Evolutionary conservation across 495 filamentous ascomycete species (phyloP), one percentile per base, ranked within the genome.

Genomic region (Aspergillus ellipticus): DNA sequence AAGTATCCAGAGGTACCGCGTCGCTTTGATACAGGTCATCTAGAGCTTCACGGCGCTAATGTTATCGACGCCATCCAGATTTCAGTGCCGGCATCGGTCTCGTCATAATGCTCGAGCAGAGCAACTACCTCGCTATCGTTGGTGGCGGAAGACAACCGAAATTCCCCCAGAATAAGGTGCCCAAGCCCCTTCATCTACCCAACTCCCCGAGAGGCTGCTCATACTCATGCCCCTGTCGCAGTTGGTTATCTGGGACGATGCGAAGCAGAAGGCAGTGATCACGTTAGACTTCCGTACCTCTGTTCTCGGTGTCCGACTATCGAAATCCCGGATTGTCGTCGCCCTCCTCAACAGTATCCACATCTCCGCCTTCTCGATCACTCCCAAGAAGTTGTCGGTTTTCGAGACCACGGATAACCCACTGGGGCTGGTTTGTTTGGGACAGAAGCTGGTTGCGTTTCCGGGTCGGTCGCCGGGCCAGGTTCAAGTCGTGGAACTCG

Each of bases 231-330:
- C 58, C 55, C 13, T 11, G 21, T 29, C 21, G 21, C 39, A 90
- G 88, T 78, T 92, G 56, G 82, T 96, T 24, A 88, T 97, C 55
- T 98, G 93, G 94, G 92, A 97, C 67, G 90, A 96, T 61, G 79
- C 78, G 21, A 90, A 89, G 59, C 83, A 88, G 58, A 89, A 89
- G 62, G 79, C 83, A 6, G 86, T 82, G 22, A 81, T 92, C 42
- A 83, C 84, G 0, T 80, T 95, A 42, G 86, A 89, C 52, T 88
- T 90, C 61, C 82, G 82, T 47, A 84, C 85, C n/a, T 80, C 82
- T 15, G 85, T 96, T 42, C 83, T 89, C 31, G 85, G 89, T 7
- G 87, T 92, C 20, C 85, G 89, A 53, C 76, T 96, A 22, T 88
- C 89, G 29, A 86, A 84, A 61, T 82, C 85, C 39, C 85, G 86